A percentile compares a stretch with the other conserved stretches of the same genome.
Evolutionary conservation across 768 basidiomycete species (phyloP).

Genomic region (Leccinum fibrillosum): DNA sequence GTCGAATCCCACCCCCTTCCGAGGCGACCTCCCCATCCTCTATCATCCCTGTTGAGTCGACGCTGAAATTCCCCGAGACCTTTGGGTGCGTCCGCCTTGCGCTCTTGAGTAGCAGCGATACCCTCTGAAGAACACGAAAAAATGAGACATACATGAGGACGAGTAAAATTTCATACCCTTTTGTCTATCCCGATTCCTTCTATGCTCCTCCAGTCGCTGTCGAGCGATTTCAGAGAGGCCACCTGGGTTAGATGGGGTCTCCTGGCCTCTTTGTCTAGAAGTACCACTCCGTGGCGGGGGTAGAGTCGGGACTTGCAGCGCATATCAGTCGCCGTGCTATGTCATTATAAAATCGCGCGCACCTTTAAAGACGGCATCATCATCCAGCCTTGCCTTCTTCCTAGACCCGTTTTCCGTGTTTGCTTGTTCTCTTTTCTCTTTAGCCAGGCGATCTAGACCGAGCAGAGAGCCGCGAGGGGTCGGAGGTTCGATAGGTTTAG

Average conservation of each 20-base stretch:
- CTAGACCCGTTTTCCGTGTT: slow-evolving; percentile 43
- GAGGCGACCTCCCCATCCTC: slow-evolving; percentile 41
- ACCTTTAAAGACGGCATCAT: slow-evolving; percentile 89
- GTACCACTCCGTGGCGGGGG: slow-evolving; percentile 58
- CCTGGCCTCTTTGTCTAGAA: slow-evolving; percentile 72
- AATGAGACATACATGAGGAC: background rate
- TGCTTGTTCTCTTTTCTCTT: slow-evolving; percentile 75
- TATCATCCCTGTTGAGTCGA: slow-evolving; percentile 77
- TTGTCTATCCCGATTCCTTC: slow-evolving; percentile 66
- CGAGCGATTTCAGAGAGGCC: slow-evolving; percentile 79
- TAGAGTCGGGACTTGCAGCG: slow-evolving; percentile 65
- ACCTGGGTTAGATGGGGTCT: slow-evolving; percentile 91
- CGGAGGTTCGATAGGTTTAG: slow-evolving; percentile 68
- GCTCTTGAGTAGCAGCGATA: slow-evolving; percentile 58
- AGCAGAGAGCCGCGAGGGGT: slow-evolving; percentile 78
- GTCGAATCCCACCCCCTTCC: slow-evolving; percentile 55
- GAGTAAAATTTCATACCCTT: slow-evolving; percentile 40
- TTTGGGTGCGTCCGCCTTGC: slow-evolving; percentile 54
- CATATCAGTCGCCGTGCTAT: background rate
- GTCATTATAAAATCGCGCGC: slow-evolving; percentile 10
- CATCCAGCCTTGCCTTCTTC: slow-evolving; percentile 60
- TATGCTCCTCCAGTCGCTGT: slow-evolving; percentile 71
- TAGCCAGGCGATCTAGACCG: slow-evolving; percentile 85
- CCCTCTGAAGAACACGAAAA: slow-evolving; percentile 49
- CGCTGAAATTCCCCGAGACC: slow-evolving; percentile 93